phyloP scores from a whole-genome alignment of 768 basidiomycete species.

The Tulasnella sp. region DNA sequence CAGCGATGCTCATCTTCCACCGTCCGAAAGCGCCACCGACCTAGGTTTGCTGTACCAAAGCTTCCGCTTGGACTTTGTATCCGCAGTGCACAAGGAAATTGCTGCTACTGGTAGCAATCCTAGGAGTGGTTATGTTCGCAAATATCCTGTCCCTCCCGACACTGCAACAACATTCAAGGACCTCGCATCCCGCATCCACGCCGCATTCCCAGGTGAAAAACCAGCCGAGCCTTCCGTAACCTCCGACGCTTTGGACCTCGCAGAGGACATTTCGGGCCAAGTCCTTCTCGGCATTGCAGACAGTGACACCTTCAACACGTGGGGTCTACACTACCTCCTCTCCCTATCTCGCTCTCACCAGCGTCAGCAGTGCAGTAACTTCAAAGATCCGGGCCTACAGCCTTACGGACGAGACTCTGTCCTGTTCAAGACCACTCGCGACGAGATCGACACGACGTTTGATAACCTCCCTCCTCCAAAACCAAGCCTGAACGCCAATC shows the following conservation, averaged over 20 bases:
- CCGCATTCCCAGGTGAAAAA: not conserved
- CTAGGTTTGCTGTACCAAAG: not conserved
- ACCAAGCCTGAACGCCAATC: not conserved
- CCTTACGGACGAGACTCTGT: constrained; percentile 21
- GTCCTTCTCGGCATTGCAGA: constrained; percentile 17
- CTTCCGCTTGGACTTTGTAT: not conserved
- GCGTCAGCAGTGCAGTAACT: constrained; percentile 24
- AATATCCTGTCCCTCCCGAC: not conserved
- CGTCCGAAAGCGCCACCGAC: not conserved
- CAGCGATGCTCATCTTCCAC: not conserved
- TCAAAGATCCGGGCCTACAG: constrained; percentile 23
- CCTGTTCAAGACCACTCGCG: constrained; percentile 16
- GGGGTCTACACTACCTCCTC: constrained; percentile 24
- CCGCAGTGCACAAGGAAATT: not conserved
- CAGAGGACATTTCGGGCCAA: constrained; percentile 22
- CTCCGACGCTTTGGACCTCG: constrained; percentile 18
- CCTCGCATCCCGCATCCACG: not conserved
- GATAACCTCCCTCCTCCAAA: constrained; percentile 24
- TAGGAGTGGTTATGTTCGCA: not conserved
- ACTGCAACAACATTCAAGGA: not conserved
- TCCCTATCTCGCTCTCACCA: constrained; percentile 24
- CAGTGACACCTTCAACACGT: constrained; percentile 8
- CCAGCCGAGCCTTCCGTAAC: not conserved
- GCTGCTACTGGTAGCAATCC: not conserved
- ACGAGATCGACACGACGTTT: constrained; percentile 23